A percentile compares a stretch with the other conserved stretches of the same genome.
phyloP scores from a whole-genome alignment of 139 green algal species.

The Tetradesmus lagerheimii region DNA sequence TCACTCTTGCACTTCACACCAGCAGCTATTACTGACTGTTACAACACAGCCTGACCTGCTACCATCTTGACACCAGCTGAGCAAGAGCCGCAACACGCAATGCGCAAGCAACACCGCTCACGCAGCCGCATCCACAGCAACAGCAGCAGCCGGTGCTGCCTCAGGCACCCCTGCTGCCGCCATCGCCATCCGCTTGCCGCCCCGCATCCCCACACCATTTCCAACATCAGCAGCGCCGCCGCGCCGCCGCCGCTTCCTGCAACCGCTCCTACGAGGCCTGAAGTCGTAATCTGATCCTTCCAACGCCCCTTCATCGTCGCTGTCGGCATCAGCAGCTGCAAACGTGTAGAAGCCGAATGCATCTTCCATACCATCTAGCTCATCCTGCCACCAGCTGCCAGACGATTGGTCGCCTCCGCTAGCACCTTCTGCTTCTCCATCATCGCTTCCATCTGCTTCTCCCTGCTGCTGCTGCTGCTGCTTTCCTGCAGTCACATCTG shows the following conservation, averaged over 20 bases:
- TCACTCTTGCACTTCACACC: no score
- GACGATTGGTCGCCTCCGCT: constrained; percentile 13
- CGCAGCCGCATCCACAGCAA: background rate
- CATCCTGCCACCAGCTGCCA: constrained; percentile 27
- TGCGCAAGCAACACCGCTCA: background rate
- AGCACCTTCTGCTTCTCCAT: background rate
- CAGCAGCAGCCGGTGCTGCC: background rate
- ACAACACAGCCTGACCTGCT: background rate
- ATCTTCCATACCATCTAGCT: background rate
- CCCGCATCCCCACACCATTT: background rate
- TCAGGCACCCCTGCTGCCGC: background rate
- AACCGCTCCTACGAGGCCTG: background rate
- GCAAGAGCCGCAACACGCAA: no score
- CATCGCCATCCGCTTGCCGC: background rate
- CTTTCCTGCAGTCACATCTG: background rate
- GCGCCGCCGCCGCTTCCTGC: background rate
- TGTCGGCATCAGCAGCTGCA: background rate
- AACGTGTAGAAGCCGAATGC: constrained; percentile 19
- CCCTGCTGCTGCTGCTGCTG: constrained; percentile 3
- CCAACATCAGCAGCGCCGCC: background rate
- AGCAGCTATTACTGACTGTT: background rate
- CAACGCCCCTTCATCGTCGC: background rate
- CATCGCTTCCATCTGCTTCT: background rate
- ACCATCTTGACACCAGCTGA: background rate
- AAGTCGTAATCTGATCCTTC: background rate